phyloP scores from a whole-genome alignment of 139 green algal genomes.

The Tetraselmis striata region DNA sequence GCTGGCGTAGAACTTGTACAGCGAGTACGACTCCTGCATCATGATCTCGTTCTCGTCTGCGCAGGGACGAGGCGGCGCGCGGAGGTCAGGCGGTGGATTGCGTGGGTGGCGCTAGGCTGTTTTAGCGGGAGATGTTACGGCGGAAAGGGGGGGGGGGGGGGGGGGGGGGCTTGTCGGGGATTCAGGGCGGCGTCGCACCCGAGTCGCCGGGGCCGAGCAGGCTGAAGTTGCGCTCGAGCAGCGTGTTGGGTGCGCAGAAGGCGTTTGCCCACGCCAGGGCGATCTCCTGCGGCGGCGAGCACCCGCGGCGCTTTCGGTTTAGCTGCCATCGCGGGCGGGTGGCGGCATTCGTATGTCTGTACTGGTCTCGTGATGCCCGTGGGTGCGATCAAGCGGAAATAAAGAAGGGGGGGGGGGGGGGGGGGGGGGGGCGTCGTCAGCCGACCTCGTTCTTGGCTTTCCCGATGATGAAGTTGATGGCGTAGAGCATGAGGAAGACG shows the following conservation, averaged over 20 bases:
- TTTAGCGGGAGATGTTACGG: too few species aligned
- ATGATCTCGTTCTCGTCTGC: not conserved
- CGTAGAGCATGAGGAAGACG: not conserved
- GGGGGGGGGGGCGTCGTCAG: too few species aligned
- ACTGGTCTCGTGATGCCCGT: too few species aligned
- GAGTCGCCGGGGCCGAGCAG: not conserved
- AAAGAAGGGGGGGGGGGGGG: not conserved
- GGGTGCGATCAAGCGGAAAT: not conserved
- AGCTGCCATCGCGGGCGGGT: not conserved
- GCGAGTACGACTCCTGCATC: slow-evolving; percentile 13
- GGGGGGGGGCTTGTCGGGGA: too few species aligned
- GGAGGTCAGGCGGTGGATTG: too few species aligned
- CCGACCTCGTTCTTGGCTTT: not conserved
- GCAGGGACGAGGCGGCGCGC: not conserved
- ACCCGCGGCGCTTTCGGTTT: not conserved
- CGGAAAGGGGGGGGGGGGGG: not conserved
- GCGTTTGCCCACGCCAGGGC: not conserved
- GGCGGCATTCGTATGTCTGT: not conserved
- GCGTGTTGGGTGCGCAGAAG: not conserved
- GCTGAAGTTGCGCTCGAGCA: not conserved
- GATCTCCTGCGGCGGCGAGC: not conserved
- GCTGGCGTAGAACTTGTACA: slow-evolving; percentile 35
- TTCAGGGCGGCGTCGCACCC: not conserved
- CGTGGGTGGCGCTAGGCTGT: too few species aligned
- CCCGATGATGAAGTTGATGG: not conserved